A percentile compares a stretch with the other conserved stretches of the same genome.
Conservation (phyloP, 2,329 filamentous ascomycete species). For the Botrytis porri region DNA sequence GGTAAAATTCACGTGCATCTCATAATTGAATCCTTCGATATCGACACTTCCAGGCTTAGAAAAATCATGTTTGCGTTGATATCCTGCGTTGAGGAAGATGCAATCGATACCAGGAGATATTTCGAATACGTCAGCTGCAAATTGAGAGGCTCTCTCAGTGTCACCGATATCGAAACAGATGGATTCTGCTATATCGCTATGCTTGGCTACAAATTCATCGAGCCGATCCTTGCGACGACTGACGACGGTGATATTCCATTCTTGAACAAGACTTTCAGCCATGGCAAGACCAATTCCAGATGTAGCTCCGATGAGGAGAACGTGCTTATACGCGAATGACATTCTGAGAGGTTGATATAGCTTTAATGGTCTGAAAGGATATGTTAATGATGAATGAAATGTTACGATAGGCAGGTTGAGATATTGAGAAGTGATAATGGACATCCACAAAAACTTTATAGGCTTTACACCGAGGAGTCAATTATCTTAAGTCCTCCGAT, state of each 20-base stretch:
- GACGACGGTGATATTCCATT: constrained; percentile 51
- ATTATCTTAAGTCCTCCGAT: not conserved
- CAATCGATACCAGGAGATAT: constrained; percentile 32
- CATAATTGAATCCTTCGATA: not conserved
- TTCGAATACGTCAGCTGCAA: constrained; percentile 8
- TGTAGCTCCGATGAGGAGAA: constrained; percentile 55
- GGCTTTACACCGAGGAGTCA: not conserved
- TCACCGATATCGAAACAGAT: constrained; percentile 20
- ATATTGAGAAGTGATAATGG: not conserved
- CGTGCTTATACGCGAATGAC: constrained; percentile 53
- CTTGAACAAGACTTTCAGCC: constrained; percentile 43
- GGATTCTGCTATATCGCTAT: not conserved
- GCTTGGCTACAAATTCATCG: constrained; percentile 34
- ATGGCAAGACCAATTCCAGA: constrained; percentile 51
- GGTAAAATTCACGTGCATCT: constrained; percentile 31
- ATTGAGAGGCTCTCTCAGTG: not conserved
- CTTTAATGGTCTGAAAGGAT: not conserved
- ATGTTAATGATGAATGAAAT: not conserved
- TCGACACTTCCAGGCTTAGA: constrained; percentile 27
- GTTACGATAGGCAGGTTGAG: too few species aligned
- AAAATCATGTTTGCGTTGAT: constrained; percentile 31
- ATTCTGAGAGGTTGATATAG: constrained; percentile 36
- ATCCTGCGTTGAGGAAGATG: constrained; percentile 38
- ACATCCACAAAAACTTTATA: not conserved
- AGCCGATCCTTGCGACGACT: constrained; percentile 52